Base-by-base conservation (phyloP, 1,284 basidiomycete species). In the Entoloma clypeatum region DNA sequence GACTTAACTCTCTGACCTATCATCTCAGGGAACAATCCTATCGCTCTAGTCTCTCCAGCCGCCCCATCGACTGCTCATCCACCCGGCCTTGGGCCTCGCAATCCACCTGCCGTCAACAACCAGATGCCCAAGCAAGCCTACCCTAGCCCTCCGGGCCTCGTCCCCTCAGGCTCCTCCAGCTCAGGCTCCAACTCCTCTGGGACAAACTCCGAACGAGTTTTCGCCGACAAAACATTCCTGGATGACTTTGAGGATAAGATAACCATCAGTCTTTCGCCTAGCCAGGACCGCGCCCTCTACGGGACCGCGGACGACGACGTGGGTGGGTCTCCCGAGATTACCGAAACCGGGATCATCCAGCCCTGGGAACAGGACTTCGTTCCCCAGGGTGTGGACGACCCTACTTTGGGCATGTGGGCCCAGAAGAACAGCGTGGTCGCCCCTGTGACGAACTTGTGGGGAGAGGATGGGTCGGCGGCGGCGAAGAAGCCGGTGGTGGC, bases 301-400 rank as follows among this genome's bases (percentile, higher is more conserved):
- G 43, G 38, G 1, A 28, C 43, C 5, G 49, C 24, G 8, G 1
- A 29, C 14, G 48, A 45, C 5, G 24, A 41, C 2, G n/a, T n/a
- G n/a, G n/a, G n/a, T n/a, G n/a, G n/a, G n/a, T 34, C 41, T 11
- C 37, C 30, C 9, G 50, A 40, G 33, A 21, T 39, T 2, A 41
- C 41, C 9, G n/a, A n/a, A n/a, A 17, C 39, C 31, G 46, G 48
- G 6, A 41, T 55, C 4, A 38, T 57, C 14, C 48, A 53, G 9
- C 52, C 56, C n/a, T 59, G 58, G 58, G 58, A 60, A 40, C 29
- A 31, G 41, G 48, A 44, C 25, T 29, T 41, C n/a, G n/a, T n/a
- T n/a, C n/a, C n/a, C 21, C 26, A 31, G 25, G 39, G 22, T 6
- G 24, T 26, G 1, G 35, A 39, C 13, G 33, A 30, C 21, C 28